Base-by-base conservation (phyloP, 164 flowering plant species). In the Chimonanthus praecox region DNA sequence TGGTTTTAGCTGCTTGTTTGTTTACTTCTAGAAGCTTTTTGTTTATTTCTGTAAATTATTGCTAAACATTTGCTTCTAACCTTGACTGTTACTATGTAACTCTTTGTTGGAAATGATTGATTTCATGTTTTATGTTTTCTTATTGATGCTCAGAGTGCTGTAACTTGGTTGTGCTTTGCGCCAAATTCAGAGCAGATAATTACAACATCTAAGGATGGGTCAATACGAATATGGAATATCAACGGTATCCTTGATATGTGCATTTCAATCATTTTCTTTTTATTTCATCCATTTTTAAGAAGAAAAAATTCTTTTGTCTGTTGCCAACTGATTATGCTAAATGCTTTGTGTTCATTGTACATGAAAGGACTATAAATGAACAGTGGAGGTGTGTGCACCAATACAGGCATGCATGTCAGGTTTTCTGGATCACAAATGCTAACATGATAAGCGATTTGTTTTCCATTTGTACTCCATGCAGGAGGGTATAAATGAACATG, bases 141-240 rank as follows among this genome's bases (percentile, higher is more conserved):
- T 64, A 7, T 63, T 72, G 49, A 71, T 80, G 50, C 78, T 68
- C 88, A 95, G 99, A 95, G 99, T 88, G 99, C 99, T 3, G 99
- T 95, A n/a, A 95, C 99, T 74, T 95, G 99, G 92, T 80, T 95
- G 69, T 90, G 97, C 87, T 95, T 95, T 69, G 5, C 90, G 18
- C 88, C 97, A 69, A 80, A 88, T 84, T 91, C 99, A 8, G 98
- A 93, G 73, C 85, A 90, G 79, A 89, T 95, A 51, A 85, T 95
- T 74, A 95, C 99, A 66, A 88, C 96, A 68, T 95, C 99, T 4
- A 95, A 92, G 84, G 99, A 95, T 88, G 97, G 97, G 58, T 79
- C 98, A 45, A 85, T 95, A 47, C 85, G 98, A 78, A 75, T 86
- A 71, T 95, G 99, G 99, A 95, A 93, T 83, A 93, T 95, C 69